These are phyloP conservation scores for Blastocystis sp. DNA, from an alignment of 352 stramenopile species.

Conservation along the genomic window DNA sequence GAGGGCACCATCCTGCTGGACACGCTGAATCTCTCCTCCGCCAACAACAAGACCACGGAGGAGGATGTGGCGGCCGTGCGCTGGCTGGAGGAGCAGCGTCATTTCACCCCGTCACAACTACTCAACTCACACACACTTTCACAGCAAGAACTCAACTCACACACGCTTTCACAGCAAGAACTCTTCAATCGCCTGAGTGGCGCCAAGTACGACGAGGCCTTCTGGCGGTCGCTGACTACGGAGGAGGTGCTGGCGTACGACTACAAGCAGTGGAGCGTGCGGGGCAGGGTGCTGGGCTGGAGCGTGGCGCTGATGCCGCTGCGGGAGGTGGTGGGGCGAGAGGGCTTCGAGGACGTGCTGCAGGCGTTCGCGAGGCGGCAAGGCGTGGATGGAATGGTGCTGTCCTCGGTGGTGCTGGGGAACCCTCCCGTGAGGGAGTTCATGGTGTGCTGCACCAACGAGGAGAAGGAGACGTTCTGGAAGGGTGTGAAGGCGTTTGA, in stretches of 20 bases:
- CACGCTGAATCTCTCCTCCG: conserved; percentile 39
- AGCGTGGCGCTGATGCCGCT: conserved; percentile 26
- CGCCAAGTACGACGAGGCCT: conserved; percentile 23
- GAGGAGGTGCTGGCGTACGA: conserved; percentile 10
- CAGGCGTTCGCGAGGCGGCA: background rate
- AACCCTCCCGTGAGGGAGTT: background rate
- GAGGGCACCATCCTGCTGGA: conserved; percentile 42
- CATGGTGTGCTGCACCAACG: background rate
- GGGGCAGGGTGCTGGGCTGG: conserved; percentile 1
- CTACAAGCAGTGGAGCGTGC: conserved; percentile 8
- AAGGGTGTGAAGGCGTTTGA: background rate
- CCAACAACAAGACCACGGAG: conserved; percentile 29
- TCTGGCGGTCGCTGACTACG: conserved; percentile 9
- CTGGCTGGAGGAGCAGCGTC: conserved; percentile 3
- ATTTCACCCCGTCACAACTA: too few relatives aligned
- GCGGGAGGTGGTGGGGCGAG: background rate
- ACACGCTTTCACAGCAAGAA: background rate
- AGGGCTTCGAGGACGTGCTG: background rate
- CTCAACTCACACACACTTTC: too few relatives aligned
- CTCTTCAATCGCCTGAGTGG: background rate
- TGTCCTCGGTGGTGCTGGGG: background rate
- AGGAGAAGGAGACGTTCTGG: background rate
- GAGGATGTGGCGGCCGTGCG: background rate
- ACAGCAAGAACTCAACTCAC: too few relatives aligned
- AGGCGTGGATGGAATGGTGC: background rate